Base-by-base conservation (phyloP, 495 filamentous ascomycete genomes). In the Daldinia concentrica region DNA sequence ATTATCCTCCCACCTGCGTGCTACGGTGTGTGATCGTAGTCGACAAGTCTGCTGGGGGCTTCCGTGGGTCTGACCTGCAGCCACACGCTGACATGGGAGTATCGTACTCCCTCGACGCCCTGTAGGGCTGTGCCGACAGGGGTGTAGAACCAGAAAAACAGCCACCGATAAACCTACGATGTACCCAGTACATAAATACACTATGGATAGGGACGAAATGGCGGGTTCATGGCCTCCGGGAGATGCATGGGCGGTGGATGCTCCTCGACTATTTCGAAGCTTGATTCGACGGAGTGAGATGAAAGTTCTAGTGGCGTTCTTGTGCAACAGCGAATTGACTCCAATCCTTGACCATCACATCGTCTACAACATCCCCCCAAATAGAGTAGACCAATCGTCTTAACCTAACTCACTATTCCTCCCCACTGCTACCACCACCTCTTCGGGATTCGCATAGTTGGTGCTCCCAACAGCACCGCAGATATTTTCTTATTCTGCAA, bases 121-220 rank as follows among this genome's bases (percentile, higher is more conserved):
- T 63, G 71, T 73, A 73, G 71, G 71, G 71, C 71, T 73, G 66
- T 73, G 71, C 41, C 48, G 14, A 58, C 66, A 69, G 58, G 65
- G 62, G 61, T 19, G 17, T 73, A 55, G 14, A 69, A 32, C 58
- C 62, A 58, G 68, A 54, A 39, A 58, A 60, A 63, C 11, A 57
- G 55, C 55, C 65, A 62, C 61, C 50, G 19, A 34, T 54, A 59
- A 39, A 51, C 3, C 22, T 24, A 60, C 19, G 22, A 39, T 39
- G 59, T 62, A 66, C 17, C 50, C 26, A n/a, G 54, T 66, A 71
- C 63, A 41, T 45, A 22, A 26, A 22, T n/a, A 43, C 39, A 11
- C 61, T 58, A 56, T 62, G 30, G 30, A 50, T 15, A 1, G 27
- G 26, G 57, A 57, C 39, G 34, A 68, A 64, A 65, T 66, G 57